Evolutionary conservation across 1,284 basidiomycete species (phyloP), one percentile per base, ranked within the genome.

Genomic region (Sanguinoderma infundibulare): DNA sequence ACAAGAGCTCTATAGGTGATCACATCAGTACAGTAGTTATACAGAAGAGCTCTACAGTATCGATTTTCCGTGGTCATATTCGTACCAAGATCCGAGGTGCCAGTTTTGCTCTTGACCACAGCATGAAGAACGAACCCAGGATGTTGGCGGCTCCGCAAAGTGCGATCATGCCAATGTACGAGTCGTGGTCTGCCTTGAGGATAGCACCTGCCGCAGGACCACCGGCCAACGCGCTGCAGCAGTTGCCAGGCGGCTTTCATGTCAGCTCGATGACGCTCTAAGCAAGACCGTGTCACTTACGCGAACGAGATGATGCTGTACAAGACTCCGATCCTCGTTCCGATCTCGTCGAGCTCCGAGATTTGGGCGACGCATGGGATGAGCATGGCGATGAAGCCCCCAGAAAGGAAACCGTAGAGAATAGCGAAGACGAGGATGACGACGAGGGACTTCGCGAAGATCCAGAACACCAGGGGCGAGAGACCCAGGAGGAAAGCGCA

Each of bases 261-360:
- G 49, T 39, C 49, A 53, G 38, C 28, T 35, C 15, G 2, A 32
- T 22, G 17, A 35, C 9, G 32, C 28, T 34, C 20, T 5, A 5
- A 6, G 1, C 12, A 30, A 22, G 10, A n/a, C 15, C 35, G 24
- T 32, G 14, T 50, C n/a, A 85, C 87, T 79, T 70, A 89, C 87
- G 86, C 86, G 40, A 89, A 78, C 0, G 87, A 85, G 20, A 87
- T 81, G 14, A 86, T 72, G 24, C 77, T 85, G 66, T 89, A 89
- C 57, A 89, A 65, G 56, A 83, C 73, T 20, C 87, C 87, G 47
- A 89, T 84, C 39, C 84, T 77, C 17, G 78, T 78, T 6, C 87
- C 87, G 53, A 89, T 81, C 65, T 83, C 80, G 7, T 74, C 67
- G 22, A 80, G 75, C 30, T 86, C 79, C 22, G 56, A 87, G 56